phyloP scores from a whole-genome alignment of 352 stramenopile genomes.

The Globisporangium nunn region DNA sequence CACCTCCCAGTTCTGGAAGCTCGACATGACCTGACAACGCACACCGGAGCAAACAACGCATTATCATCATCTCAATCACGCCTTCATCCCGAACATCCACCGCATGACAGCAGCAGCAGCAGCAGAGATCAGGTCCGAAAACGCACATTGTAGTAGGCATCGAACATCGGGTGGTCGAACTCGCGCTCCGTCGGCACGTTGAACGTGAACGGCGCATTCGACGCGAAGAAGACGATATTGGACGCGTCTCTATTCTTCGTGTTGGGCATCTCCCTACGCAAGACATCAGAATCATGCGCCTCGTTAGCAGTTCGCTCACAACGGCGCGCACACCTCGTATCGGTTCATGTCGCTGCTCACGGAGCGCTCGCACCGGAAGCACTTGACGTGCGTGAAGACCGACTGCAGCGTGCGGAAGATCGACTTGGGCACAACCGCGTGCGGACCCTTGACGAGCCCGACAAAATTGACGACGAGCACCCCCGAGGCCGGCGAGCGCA shows the following conservation, averaged over 20 bases:
- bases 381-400: slow-evolving; percentile 64
- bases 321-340: background rate
- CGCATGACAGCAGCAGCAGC: background rate
- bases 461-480: slow-evolving; percentile 82
- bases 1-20: slow-evolving; percentile 13
- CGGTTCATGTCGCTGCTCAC: too few relatives aligned
- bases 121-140: background rate
- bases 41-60: background rate
- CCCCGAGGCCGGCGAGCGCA: slow-evolving; percentile 21
- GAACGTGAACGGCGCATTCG: slow-evolving; percentile 59
- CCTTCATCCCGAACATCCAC: too few relatives aligned
- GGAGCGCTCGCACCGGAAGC: slow-evolving; percentile 26
- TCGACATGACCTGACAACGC: slow-evolving; percentile 2
- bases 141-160: slow-evolving; percentile 59
- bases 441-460: slow-evolving; percentile 46
- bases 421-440: slow-evolving; percentile 47
- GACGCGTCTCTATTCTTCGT: slow-evolving; percentile 23
- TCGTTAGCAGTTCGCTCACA: background rate
- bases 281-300: background rate
- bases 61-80: too few relatives aligned
- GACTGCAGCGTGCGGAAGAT: slow-evolving; percentile 61
- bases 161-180: slow-evolving; percentile 33
- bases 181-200: slow-evolving; percentile 38
- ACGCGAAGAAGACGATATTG: slow-evolving; percentile 79
- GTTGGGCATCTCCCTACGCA: slow-evolving; percentile 39